phyloP scores from a whole-genome alignment of 1,139 yeast species.

The Geotrichum citri-aurantii region DNA sequence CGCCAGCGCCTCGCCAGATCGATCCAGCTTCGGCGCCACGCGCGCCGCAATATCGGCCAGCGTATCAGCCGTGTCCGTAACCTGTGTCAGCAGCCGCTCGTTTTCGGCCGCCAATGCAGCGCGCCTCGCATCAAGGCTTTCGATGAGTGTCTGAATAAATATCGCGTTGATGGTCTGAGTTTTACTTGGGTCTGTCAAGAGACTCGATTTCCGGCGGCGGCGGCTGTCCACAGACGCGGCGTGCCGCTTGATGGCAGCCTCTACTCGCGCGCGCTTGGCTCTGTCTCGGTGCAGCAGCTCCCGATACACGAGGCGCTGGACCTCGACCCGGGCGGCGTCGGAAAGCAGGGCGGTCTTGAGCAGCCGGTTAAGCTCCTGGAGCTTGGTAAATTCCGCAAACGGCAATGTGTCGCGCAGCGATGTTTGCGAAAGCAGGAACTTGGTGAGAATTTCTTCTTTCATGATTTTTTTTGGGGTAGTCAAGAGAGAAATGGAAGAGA shows the following conservation, averaged over 20 bases:
- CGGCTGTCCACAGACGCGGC: background rate
- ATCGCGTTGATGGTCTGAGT: background rate
- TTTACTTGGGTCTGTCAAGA: background rate
- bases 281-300: background rate
- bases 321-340: background rate
- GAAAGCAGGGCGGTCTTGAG: background rate
- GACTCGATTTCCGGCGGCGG: background rate
- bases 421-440: slow-evolving; percentile 24
- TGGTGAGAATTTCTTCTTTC: slow-evolving; percentile 20
- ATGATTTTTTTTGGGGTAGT: background rate
- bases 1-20: background rate
- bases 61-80: background rate
- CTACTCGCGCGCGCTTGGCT: background rate
- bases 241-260: background rate
- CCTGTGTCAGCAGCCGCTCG: background rate
- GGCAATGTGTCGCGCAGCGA: slow-evolving; percentile 21
- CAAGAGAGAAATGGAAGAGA: background rate
- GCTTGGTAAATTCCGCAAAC: slow-evolving; percentile 18
- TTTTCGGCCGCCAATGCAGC: background rate
- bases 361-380: slow-evolving; percentile 15
- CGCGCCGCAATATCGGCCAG: background rate
- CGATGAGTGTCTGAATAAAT: background rate
- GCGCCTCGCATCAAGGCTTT: background rate
- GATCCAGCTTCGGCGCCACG: background rate
- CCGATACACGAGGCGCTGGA: background rate